Evolutionary conservation across 768 basidiomycete genomes (phyloP).

Genomic region (Cyathus striatus): DNA sequence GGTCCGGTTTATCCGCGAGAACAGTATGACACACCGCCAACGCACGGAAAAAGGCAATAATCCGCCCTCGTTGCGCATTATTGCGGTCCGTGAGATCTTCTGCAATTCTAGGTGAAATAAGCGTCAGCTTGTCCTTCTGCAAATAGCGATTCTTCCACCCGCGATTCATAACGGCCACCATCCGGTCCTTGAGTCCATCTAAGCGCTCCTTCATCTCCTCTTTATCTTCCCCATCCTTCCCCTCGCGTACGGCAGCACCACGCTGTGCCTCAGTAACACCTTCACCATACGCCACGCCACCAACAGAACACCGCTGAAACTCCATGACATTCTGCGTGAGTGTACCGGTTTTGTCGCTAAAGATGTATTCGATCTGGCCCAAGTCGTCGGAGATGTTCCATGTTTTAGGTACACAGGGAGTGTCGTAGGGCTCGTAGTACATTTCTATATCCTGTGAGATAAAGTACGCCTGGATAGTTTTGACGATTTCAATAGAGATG

Average conservation of each 20-base stretch:
- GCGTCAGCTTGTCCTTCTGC: conserved; percentile 76
- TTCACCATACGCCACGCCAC: conserved; percentile 85
- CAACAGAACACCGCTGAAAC: conserved; percentile 91
- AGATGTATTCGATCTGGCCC: conserved; percentile 93
- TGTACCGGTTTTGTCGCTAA: conserved; percentile 93
- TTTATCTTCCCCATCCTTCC: conserved; percentile 61
- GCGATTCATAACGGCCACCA: conserved; percentile 71
- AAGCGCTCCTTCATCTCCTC: conserved; percentile 69
- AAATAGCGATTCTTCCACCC: conserved; percentile 87
- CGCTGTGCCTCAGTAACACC: conserved; percentile 94
- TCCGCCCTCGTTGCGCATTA: conserved; percentile 54
- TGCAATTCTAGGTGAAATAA: conserved; percentile 83
- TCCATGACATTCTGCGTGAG: conserved; percentile 99
- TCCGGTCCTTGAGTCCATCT: conserved; percentile 59
- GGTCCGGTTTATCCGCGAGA: conserved; percentile 71
- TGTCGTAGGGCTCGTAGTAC: conserved; percentile 87
- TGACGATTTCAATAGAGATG: conserved; percentile 97
- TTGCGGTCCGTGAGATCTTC: conserved; percentile 64
- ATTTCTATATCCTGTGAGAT: conserved; percentile 95
- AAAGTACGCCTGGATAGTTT: conserved; percentile 96
- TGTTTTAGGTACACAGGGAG: conserved; percentile 89
- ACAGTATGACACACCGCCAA: conserved; percentile 94
- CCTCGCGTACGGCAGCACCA: conserved; percentile 83
- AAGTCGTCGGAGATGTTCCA: conserved; percentile 99
- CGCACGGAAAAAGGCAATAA: conserved; percentile 89